Conservation (phyloP, 1,139 yeast species). For the Pichia sp. region DNA sequence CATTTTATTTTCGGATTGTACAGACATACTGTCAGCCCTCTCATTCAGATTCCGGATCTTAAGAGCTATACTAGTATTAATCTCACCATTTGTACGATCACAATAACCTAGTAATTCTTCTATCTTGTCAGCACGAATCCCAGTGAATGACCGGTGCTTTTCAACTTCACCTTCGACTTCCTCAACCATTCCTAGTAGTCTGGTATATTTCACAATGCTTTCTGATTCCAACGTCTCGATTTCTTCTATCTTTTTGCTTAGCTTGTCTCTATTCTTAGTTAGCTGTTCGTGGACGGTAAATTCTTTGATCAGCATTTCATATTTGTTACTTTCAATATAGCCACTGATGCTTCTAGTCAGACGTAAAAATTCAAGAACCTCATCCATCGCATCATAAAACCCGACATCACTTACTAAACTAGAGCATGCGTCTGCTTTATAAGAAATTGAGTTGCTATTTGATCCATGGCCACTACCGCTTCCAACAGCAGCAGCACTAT, state of each 20-base stretch:
- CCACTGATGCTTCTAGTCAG: conserved; percentile 6
- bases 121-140: conserved; percentile 33
- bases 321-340: conserved; percentile 16
- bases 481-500: not conserved
- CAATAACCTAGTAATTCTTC: conserved; percentile 67
- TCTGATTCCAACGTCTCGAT: conserved; percentile 20
- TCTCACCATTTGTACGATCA: conserved; percentile 76
- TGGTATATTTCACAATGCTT: conserved; percentile 17
- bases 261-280: not conserved
- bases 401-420: conserved; percentile 5
- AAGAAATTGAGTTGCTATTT: not conserved
- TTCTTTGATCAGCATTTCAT: conserved; percentile 16
- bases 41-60: conserved; percentile 71
- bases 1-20: conserved; percentile 21
- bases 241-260: conserved; percentile 14
- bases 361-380: conserved; percentile 9
- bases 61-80: conserved; percentile 73
- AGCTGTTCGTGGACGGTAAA: conserved; percentile 6
- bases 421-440: not conserved
- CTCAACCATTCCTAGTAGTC: conserved; percentile 20
- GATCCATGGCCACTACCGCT: not conserved
- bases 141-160: conserved; percentile 20
- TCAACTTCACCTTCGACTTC: conserved; percentile 25
- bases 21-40: conserved; percentile 50
- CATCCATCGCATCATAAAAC: conserved; percentile 14